Base-by-base conservation (phyloP, 75 land plant species). In the Cryptomeria japonica region DNA sequence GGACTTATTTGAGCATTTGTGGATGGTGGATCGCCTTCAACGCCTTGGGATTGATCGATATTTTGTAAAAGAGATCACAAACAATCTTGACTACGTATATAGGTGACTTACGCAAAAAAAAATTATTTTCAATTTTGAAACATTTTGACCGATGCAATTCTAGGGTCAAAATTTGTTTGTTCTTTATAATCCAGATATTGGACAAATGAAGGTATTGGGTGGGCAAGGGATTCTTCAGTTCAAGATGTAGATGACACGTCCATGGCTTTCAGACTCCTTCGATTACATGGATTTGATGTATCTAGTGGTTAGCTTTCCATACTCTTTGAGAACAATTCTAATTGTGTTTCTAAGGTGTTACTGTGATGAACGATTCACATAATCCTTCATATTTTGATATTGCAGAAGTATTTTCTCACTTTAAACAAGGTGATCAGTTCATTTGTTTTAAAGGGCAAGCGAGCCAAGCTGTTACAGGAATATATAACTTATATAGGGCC, bases 261-360 rank as follows among this genome's bases (percentile, higher is more conserved):
- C 88, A 98, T 97, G 99, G 99, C 90, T 18, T 98, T 98, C 77
- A 94, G 99, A 55, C 92, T 97, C 11, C 92, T 97, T 28, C 91
- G 99, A 13, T 84, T 94, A 18, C 97, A 97, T 88, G 98, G 98
- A 36, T 93, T 92, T 49, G 88, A 94, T 22, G 97, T 98, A 75
- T 91, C 95, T 64, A 80, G 93, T 38, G 93, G 99, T 97, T 85
- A 91, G 87, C 7, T 28, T 14, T 15, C 42, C 37, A 18, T 6
- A 80, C 83, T 79, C 41, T 79, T 77, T 38, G 0, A 4, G 15
- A 22, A 79, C 28, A 13, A 64, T 64, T 22, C 4, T 3, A 6
- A 1, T 64, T 22, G 28, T 64, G 0, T 18, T 2, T 64, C 5
- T 64, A 64, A 0, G 28, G 0, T 64, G 28, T 19, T 64, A 64